phyloP scores from a whole-genome alignment of 257 asterid genomes.

The Capsicum baccatum region DNA sequence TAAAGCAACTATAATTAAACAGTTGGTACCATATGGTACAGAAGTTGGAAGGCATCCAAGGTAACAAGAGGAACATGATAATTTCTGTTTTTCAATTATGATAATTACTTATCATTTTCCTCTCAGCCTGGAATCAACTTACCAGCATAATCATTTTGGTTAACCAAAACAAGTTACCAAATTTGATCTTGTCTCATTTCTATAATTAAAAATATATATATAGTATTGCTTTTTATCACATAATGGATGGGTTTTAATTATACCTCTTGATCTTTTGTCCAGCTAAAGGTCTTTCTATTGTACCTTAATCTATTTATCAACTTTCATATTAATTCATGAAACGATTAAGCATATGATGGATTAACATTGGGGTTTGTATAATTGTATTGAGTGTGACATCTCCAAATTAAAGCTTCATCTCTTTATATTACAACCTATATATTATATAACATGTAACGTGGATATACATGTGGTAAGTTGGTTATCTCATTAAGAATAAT shows the following conservation, averaged over 20 bases:
- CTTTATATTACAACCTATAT: neutral
- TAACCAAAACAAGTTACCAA: conserved; percentile 33
- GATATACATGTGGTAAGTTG: conserved; percentile 54
- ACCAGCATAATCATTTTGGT: conserved; percentile 25
- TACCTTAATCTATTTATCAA: neutral
- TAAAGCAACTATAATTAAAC: neutral
- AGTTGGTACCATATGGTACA: neutral
- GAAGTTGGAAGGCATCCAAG: conserved; percentile 11
- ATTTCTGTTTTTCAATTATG: neutral
- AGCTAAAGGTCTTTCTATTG: neutral
- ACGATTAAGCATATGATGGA: neutral
- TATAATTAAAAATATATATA: neutral
- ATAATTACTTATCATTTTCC: neutral
- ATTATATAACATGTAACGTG: conserved; percentile 46
- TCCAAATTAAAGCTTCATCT: conserved; percentile 13
- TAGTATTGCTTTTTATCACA: neutral
- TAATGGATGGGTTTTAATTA: neutral
- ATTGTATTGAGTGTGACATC: conserved; percentile 43
- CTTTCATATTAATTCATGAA: neutral
- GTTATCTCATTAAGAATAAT: conserved; percentile 40
- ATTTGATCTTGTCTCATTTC: conserved; percentile 22
- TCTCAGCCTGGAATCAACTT: neutral
- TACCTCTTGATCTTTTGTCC: neutral
- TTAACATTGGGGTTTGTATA: neutral
- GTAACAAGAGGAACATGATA: neutral